Percentiles rank a stretch among this genome's conserved stretches.
These are phyloP conservation scores for Globisporangium apiculatum DNA, from an alignment of 352 stramenopile species.

Conservation along the genomic window DNA sequence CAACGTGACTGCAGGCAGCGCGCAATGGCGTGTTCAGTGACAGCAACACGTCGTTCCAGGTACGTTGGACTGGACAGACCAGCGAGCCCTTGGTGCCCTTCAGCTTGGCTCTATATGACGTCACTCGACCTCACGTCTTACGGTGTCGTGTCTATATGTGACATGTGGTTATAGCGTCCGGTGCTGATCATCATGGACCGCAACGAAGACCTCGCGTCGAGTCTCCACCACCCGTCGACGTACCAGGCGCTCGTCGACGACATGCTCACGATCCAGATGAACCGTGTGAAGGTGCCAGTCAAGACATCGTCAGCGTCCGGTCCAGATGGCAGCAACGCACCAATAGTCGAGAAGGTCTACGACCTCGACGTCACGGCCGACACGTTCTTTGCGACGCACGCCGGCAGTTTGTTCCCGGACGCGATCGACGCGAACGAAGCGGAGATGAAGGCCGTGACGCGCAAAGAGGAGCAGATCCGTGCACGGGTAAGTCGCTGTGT, in stretches of 20 bases:
- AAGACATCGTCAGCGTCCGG: conserved; percentile 27
- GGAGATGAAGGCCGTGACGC: conserved; percentile 84
- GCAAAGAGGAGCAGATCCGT: conserved; percentile 81
- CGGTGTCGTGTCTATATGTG: too few species aligned
- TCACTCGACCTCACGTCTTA: too few species aligned
- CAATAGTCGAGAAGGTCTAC: conserved; percentile 55
- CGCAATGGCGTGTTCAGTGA: conserved; percentile 68
- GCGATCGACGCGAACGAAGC: conserved; percentile 85
- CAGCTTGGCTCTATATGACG: too few species aligned
- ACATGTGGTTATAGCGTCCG: conserved; percentile 51
- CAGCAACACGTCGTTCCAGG: conserved; percentile 54
- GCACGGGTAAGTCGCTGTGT: conserved; percentile 20
- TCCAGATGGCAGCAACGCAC: conserved; percentile 5
- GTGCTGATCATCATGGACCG: conserved; percentile 97
- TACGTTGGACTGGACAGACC: conserved; percentile 8
- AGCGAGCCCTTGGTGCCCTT: too few species aligned
- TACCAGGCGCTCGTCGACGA: conserved; percentile 95
- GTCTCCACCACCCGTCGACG: conserved; percentile 93
- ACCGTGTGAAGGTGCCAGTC: conserved; percentile 92
- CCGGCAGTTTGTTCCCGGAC: conserved; percentile 68
- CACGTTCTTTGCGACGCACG: conserved; percentile 78
- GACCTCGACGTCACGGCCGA: conserved; percentile 78
- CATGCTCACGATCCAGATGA: conserved; percentile 93
- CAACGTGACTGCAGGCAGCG: conserved; percentile 23
- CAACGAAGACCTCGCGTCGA: conserved; percentile 94